Conservation (phyloP, 192 early-diverging fungal genomes). For the Geranomyces variabilis region DNA sequence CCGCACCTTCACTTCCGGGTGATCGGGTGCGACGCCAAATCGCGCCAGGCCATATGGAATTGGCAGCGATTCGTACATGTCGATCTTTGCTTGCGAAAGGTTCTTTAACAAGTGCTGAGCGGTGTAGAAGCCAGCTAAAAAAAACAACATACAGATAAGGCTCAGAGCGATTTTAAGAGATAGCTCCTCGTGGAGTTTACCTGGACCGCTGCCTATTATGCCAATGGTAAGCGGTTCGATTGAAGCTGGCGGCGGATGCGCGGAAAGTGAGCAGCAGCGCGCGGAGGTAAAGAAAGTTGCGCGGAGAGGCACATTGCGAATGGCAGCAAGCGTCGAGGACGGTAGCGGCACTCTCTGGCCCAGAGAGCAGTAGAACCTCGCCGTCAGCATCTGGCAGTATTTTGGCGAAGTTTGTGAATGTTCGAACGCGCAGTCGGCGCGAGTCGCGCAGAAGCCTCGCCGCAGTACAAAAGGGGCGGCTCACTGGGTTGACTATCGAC, state of each 20-base stretch:
- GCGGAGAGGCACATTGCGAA: no score
- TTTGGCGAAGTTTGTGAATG: no score
- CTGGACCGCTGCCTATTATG: slow-evolving; percentile 38
- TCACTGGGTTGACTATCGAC: no score
- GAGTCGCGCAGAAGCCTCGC: no score
- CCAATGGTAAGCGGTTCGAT: slow-evolving; percentile 17
- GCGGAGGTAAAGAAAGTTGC: neutral
- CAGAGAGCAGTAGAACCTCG: no score
- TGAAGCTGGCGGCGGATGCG: slow-evolving; percentile 21
- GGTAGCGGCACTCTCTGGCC: no score
- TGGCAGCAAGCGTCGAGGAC: no score
- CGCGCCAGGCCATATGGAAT: slow-evolving; percentile 89
- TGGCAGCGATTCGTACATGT: slow-evolving; percentile 85
- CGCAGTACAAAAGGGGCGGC: no score
- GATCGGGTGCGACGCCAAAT: slow-evolving; percentile 95
- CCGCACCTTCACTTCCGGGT: slow-evolving; percentile 89
- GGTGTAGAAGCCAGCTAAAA: slow-evolving; percentile 86
- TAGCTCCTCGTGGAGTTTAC: neutral
- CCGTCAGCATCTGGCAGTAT: no score
- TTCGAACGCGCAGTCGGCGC: no score
- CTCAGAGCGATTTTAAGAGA: neutral
- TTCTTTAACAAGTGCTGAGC: slow-evolving; percentile 76
- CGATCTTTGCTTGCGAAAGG: slow-evolving; percentile 56
- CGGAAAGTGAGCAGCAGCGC: neutral
- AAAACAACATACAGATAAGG: neutral